A percentile compares a stretch with the other conserved stretches of the same genome.
phyloP scores from a whole-genome alignment of 306 rosid species.

The Dalbergia oliveri region DNA sequence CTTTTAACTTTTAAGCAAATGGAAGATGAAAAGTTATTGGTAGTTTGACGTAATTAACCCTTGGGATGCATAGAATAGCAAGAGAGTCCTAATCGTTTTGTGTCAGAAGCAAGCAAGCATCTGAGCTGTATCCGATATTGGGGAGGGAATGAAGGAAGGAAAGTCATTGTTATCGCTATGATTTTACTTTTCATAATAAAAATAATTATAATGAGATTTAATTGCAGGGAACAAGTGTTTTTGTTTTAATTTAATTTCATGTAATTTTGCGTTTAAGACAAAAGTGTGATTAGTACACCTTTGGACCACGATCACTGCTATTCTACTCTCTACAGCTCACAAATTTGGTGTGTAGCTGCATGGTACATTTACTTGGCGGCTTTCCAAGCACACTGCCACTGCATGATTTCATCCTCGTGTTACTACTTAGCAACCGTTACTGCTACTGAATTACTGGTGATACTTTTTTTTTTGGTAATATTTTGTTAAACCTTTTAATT shows the following conservation, averaged over 20 bases:
- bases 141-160: slow-evolving; percentile 25
- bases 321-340: slow-evolving; percentile 64
- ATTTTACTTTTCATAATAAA: neutral
- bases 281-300: slow-evolving; percentile 36
- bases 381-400: slow-evolving; percentile 31
- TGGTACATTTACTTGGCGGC: slow-evolving; percentile 40
- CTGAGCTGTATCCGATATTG: slow-evolving; percentile 71
- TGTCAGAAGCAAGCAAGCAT: slow-evolving; percentile 67
- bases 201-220: neutral
- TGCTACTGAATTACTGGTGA: neutral
- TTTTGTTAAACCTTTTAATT: neutral
- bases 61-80: slow-evolving; percentile 26
- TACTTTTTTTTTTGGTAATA: neutral
- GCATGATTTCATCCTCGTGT: neutral
- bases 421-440: neutral
- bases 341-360: slow-evolving; percentile 45
- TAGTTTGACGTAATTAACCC: slow-evolving; percentile 54
- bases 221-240: neutral
- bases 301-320: slow-evolving; percentile 71
- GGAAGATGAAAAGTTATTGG: neutral
- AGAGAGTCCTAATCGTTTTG: slow-evolving; percentile 52
- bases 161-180: slow-evolving; percentile 14
- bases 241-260: neutral
- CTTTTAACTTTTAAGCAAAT: neutral
- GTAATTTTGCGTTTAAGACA: neutral